phyloP scores from a whole-genome alignment of 2,329 filamentous ascomycete genomes.

The Colletotrichum higginsianum region DNA sequence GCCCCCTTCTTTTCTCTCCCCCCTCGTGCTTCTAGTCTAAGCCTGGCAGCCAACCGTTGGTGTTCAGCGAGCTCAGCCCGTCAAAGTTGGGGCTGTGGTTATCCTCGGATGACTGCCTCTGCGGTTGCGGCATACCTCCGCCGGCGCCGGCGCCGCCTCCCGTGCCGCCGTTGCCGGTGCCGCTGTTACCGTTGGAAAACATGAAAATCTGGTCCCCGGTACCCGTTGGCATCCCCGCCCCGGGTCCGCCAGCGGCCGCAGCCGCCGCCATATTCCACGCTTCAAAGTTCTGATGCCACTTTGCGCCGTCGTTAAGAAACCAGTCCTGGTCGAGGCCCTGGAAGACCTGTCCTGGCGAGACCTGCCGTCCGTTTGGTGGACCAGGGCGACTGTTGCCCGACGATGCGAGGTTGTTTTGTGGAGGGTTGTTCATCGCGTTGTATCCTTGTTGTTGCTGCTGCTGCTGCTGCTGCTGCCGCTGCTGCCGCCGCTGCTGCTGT shows the following conservation, averaged over 20 bases:
- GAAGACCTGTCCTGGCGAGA: constrained; percentile 49
- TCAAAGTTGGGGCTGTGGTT: constrained; percentile 47
- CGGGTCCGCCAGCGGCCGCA: neutral
- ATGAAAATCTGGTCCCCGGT: constrained; percentile 41
- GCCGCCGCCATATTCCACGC: constrained; percentile 60
- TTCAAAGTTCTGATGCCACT: constrained; percentile 72
- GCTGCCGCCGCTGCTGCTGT: too few species aligned
- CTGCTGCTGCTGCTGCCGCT: neutral
- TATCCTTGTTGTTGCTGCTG: constrained; percentile 38
- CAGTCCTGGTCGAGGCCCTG: constrained; percentile 68
- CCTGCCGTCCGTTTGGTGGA: constrained; percentile 44
- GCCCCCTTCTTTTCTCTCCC: neutral
- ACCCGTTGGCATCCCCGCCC: constrained; percentile 22
- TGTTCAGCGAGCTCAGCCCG: constrained; percentile 51
- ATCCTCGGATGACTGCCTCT: constrained; percentile 32
- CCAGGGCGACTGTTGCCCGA: constrained; percentile 11
- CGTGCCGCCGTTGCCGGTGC: too few species aligned
- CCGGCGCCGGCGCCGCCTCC: constrained; percentile 3
- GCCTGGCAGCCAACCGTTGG: constrained; percentile 53
- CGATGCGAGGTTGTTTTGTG: constrained; percentile 7
- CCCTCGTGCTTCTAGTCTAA: constrained; percentile 49
- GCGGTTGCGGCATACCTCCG: constrained; percentile 11
- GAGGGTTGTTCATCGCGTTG: constrained; percentile 8
- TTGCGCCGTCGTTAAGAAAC: constrained; percentile 71
- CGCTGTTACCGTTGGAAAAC: constrained; percentile 30